These are phyloP conservation scores for Aotearoamyces nothofagi DNA, from an alignment of 2,329 filamentous ascomycete species.

Conservation along the genomic window DNA sequence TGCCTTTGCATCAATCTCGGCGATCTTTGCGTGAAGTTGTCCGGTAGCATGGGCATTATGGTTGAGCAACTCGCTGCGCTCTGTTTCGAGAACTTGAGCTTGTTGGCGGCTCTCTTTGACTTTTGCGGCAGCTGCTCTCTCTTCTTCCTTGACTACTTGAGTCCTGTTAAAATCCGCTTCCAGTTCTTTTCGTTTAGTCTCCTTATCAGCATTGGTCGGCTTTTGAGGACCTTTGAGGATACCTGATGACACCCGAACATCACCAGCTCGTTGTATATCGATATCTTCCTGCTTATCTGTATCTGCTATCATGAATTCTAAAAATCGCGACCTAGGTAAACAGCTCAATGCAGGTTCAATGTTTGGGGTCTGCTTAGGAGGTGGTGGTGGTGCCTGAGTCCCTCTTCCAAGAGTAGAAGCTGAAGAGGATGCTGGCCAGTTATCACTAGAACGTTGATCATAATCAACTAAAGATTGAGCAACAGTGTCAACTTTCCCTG, in stretches of 20 bases:
- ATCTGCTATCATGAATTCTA: background rate
- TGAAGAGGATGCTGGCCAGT: background rate
- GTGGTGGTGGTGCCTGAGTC: background rate
- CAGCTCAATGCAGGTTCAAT: too few relatives aligned
- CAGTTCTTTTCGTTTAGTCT: conserved; percentile 11
- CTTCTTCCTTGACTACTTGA: conserved; percentile 1
- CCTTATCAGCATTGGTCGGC: conserved; percentile 12
- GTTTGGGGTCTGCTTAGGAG: background rate
- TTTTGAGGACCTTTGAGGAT: conserved; percentile 6
- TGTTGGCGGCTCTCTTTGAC: conserved; percentile 6
- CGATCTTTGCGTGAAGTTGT: conserved; percentile 7
- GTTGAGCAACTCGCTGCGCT: conserved; percentile 11
- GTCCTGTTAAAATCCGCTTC: conserved; percentile 12
- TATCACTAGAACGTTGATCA: background rate
- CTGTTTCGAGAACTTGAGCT: conserved; percentile 11
- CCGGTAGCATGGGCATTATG: conserved; percentile 9
- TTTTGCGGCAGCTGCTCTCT: conserved; percentile 6
- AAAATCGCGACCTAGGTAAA: too few relatives aligned
- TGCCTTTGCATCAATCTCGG: conserved; percentile 7
- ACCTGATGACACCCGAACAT: conserved; percentile 12
- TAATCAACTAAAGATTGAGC: background rate
- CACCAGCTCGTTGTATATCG: conserved; percentile 11
- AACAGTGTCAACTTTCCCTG: too few relatives aligned
- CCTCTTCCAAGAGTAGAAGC: background rate
- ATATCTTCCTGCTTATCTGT: conserved; percentile 7